phyloP scores from a whole-genome alignment of 345 rosid genomes.

The rapeseed (Brassica napus) region Da-Ae NC_063447.1:61904001-61904500 shows the following conservation, averaged over 20 bases:
- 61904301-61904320: slow-evolving; percentile 95
- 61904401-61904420: slow-evolving; percentile 80
- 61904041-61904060: slow-evolving; percentile 37
- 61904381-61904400: slow-evolving; percentile 72
- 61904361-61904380: slow-evolving; percentile 87
- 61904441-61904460: slow-evolving; percentile 58
- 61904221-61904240: slow-evolving; percentile 3
- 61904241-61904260: slow-evolving; percentile 55
- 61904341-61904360: slow-evolving; percentile 91
- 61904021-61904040: slow-evolving; percentile 71
- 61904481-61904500: no score
- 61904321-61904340: slow-evolving; percentile 95
- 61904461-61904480: not conserved
- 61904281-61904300: slow-evolving; percentile 94
- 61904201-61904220: not conserved
- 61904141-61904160: slow-evolving; percentile 89
- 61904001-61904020: slow-evolving; percentile 92
- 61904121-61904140: slow-evolving; percentile 85
- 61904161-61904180: slow-evolving; percentile 59
- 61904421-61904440: slow-evolving; percentile 78
- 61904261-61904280: slow-evolving; percentile 77
- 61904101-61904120: slow-evolving; percentile 65
- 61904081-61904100: slow-evolving; percentile 3
- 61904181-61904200: slow-evolving; percentile 60
- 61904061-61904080: slow-evolving; percentile 12